Evolutionary conservation across 495 filamentous ascomycete species (phyloP), one percentile per base, ranked within the genome.

Genomic region (Hypoxylon cercidicola): DNA sequence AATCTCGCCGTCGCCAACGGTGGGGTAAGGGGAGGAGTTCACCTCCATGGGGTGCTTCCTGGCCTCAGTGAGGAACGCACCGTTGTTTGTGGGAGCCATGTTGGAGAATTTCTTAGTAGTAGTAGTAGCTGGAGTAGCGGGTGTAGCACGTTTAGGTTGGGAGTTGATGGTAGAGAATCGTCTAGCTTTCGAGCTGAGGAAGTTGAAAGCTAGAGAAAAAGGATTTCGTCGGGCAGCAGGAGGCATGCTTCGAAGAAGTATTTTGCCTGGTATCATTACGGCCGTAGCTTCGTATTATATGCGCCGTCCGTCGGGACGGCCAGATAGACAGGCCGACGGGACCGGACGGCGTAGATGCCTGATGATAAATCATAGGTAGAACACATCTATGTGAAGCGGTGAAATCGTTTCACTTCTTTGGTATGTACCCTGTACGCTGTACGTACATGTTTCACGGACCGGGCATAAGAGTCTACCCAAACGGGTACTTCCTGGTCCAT

Each of bases 61-160:
- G 13, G 60, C 48, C 25, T 35, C 55, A 44, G 46, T 10, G 32
- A 65, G 44, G 0, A 10, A 16, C 0, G 64, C 68, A 10, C 60
- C 68, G 48, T 62, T 63, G 55, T 70, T 70, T 12, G 32, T 25
- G 28, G 67, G 67, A 12, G 62, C 49, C 67, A 70, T 70, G 1
- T 60, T 66, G 19, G 47, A 51, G 30, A 18, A 20, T 21, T 51
- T 1, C 11, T 37, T 35, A 9, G 30, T 11, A 4, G 46, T 7
- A 9, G n/a, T 44, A 19, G 41, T 20, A 3, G 41, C 4, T 12
- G 30, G 11, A 20, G 47, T 16, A n/a, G 46, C 12, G 4, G 12
- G 4, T 12, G 47, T 4, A 11, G 47, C n/a, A 37, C 23, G 21
- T 35, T 28, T 35, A 15, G 47, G 15, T 4, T 10, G 30, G 6